Evolutionary conservation across 2,329 filamentous ascomycete genomes (phyloP), one percentile per base, ranked within the genome.

Genomic region (Monosporascus ibericus): DNA sequence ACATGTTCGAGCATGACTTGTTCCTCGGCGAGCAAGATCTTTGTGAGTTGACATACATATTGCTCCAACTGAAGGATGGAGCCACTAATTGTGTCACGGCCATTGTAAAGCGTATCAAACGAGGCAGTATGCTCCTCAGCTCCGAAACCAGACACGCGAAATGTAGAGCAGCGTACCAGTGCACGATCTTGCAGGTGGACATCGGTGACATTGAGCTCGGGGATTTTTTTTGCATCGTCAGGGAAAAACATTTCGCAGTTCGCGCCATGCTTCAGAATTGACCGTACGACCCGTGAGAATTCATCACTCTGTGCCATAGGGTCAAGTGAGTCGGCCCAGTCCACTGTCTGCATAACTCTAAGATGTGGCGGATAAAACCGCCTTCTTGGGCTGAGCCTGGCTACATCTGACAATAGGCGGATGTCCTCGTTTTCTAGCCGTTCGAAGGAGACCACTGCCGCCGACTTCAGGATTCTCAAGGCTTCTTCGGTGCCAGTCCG

Each of bases 401-500:
- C 68, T 27, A 81, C 71, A 0, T 59, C n/a, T 0, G 38, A 9
- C n/a, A 42, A 20, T 20, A 42, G 3, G 0, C 81, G 62, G 0
- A 75, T 48, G 1, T 60, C 44, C 2, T 70, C 49, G 5, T 77
- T 67, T 0, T 67, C 65, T 0, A 84, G 64, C 1, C 57, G 47
- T 3, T 68, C 62, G 47, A 78, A 76, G 0, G 81, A 85, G 18
- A 65, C 60, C 0, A 81, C 63, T 0, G 77, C 70, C 0, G 77
- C 78, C 0, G 76, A 79, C 0, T 53, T 44, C 1, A 85, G 60
- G 1, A 81, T 78, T 0, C 60, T 56, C 0, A 85, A 58, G 0
- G 80, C 77, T 46, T 77, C 63, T 55, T 85, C 81, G 0, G 78
- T 81, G 0, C 82, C 82, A 0, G 79, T 85, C 5, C 65, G 63